Evolutionary conservation across 768 basidiomycete species (phyloP).

Genomic region (Lepiota venenata): DNA sequence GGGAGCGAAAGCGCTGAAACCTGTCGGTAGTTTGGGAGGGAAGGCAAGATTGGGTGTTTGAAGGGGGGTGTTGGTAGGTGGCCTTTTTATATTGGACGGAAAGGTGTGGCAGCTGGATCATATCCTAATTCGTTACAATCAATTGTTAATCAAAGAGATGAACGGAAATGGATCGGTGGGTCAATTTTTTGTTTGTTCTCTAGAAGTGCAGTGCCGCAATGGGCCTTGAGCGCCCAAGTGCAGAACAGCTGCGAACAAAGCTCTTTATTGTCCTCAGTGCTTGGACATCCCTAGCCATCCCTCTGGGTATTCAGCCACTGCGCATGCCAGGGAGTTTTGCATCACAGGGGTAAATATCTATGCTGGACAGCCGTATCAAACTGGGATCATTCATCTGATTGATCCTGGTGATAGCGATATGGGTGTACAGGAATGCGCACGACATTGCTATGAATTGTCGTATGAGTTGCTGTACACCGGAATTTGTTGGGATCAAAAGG

Average conservation of each 20-base stretch:
- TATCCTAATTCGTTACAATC: slow-evolving; percentile 8
- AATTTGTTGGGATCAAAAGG: not conserved
- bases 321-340: no score
- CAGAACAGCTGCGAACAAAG: no score
- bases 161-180: slow-evolving; percentile 9
- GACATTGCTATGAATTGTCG: not conserved
- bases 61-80: slow-evolving; percentile 4
- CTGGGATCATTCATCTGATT: slow-evolving; percentile 7
- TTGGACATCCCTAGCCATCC: no score
- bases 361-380: not conserved
- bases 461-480: not conserved
- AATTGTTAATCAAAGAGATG: slow-evolving; percentile 13
- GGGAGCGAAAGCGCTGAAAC: not conserved
- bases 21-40: slow-evolving; percentile 3
- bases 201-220: not conserved
- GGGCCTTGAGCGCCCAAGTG: not conserved
- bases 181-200: not conserved
- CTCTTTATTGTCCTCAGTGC: no score
- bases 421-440: not conserved
- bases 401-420: not conserved
- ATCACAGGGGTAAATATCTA: no score
- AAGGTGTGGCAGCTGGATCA: slow-evolving; percentile 9
- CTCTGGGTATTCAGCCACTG: no score
- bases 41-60: slow-evolving; percentile 7
- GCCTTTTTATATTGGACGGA: slow-evolving; percentile 8